Evolutionary conservation across 768 basidiomycete species (phyloP), one percentile per base, ranked within the genome.

Genomic region (Hygrocybe coccinea): DNA sequence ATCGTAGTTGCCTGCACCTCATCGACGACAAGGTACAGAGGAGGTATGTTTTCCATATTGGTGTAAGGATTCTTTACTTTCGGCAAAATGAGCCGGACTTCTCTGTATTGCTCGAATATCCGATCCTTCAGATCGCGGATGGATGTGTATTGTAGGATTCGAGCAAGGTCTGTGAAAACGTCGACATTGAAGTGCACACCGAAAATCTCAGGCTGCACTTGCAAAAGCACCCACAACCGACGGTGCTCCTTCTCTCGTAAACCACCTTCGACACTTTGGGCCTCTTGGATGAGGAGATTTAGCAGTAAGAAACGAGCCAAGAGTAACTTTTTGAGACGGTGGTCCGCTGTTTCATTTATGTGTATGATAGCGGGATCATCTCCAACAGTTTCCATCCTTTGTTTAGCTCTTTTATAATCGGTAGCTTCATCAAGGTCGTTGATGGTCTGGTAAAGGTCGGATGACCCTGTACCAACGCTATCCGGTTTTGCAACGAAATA

Each of bases 401-500:
- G 3, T 41, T 54, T 43, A 19, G 52, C 52, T 45, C 15, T 9
- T 45, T 22, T 38, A 39, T 44, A 43, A 54, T 45, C 52, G 17
- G 3, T 10, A 45, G 41, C 12, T 19, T 54, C 5, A 45, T 22
- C 19, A 3, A 45, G 41, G 3, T 44, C 4, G 5, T 39, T 3
- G 12, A 54, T 54, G 33, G 41, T 22, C 21, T 12, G 2, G 39
- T 22, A 45, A 52, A 60, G 39, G 53, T 60, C 51, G 25, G 41
- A 11, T 12, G 56, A 45, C 25, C 59, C 59, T 33, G 54, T 49
- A 29, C 51, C 21, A 34, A 81, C 2, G 77, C 15, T 9, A 46
- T 57, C 56, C 25, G 25, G 17, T 38, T 21, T 48, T 7, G 29
- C 56, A 44, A 48, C 50, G 25, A 57, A 46, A 47, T 53, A 57